Conservation (phyloP, 257 asterid genomes). For the Schizonepeta tenuifolia region DNA sequence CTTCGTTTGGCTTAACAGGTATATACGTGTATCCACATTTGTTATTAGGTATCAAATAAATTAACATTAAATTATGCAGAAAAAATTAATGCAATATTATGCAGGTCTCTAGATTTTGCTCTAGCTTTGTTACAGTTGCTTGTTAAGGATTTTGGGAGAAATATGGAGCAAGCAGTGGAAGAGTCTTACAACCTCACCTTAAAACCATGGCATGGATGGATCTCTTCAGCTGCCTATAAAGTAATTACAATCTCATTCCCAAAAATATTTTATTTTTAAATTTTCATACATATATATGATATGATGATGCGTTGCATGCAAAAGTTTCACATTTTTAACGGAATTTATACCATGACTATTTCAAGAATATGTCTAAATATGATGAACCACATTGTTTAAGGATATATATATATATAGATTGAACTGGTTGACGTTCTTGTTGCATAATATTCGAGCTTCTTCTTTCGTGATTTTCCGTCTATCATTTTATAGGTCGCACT, state of each 20-base stretch:
- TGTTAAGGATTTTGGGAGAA: slow-evolving; percentile 61
- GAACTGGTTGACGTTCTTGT: neutral
- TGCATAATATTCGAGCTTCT: neutral
- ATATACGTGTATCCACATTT: slow-evolving; percentile 30
- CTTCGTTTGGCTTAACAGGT: slow-evolving; percentile 93
- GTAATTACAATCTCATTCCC: slow-evolving; percentile 31
- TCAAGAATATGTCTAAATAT: too few species aligned
- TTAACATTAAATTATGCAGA: neutral
- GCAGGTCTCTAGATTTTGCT: slow-evolving; percentile 80
- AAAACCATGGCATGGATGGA: slow-evolving; percentile 99
- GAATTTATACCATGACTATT: too few species aligned
- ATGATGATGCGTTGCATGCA: neutral
- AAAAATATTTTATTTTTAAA: too few species aligned
- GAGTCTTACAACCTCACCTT: slow-evolving; percentile 67
- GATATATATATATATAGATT: too few species aligned
- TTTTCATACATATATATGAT: too few species aligned
- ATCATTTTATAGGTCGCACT: slow-evolving; percentile 61
- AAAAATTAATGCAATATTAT: neutral
- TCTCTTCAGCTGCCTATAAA: slow-evolving; percentile 78
- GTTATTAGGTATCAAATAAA: too few species aligned
- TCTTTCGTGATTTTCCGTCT: neutral
- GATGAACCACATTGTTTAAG: too few species aligned
- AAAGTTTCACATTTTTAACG: neutral
- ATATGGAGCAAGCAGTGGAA: slow-evolving; percentile 77
- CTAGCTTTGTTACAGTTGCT: slow-evolving; percentile 57